Evolutionary conservation across 441 rosid species (phyloP).

Genomic region (Mallotus japonicus): DNA sequence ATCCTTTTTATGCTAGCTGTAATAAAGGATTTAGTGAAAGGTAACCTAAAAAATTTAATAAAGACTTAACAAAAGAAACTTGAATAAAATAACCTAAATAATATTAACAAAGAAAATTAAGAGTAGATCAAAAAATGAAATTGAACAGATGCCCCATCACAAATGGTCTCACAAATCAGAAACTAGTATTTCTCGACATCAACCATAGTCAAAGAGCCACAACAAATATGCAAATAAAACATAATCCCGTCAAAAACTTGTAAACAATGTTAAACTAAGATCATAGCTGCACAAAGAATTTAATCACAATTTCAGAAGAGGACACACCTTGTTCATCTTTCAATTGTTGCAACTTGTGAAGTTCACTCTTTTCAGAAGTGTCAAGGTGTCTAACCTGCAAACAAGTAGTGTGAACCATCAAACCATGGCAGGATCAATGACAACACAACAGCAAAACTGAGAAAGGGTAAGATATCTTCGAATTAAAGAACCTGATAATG

Average conservation of each 20-base stretch:
- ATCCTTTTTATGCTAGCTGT: too few relatives aligned
- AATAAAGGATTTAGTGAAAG: too few relatives aligned
- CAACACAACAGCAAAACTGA: not conserved
- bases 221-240: not conserved
- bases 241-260: not conserved
- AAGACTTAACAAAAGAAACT: too few relatives aligned
- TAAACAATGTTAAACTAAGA: not conserved
- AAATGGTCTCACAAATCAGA: too few relatives aligned
- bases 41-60: too few relatives aligned
- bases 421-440: not conserved
- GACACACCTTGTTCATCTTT: constrained; percentile 97
- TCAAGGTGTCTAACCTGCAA: constrained; percentile 96
- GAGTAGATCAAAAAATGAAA: too few relatives aligned
- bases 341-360: constrained; percentile 93
- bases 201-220: not conserved
- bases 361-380: constrained; percentile 98
- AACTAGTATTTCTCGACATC: not conserved
- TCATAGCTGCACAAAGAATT: not conserved
- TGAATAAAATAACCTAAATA: too few relatives aligned
- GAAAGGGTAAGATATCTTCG: constrained; percentile 11
- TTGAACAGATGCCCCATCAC: too few relatives aligned
- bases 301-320: not conserved
- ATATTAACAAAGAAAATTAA: too few relatives aligned
- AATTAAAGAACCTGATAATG: constrained; percentile 86
- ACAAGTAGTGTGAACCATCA: constrained; percentile 22